These are phyloP conservation scores for Ustilago nuda DNA, from an alignment of 1,284 basidiomycete genomes.

Conservation along the genomic window DNA sequence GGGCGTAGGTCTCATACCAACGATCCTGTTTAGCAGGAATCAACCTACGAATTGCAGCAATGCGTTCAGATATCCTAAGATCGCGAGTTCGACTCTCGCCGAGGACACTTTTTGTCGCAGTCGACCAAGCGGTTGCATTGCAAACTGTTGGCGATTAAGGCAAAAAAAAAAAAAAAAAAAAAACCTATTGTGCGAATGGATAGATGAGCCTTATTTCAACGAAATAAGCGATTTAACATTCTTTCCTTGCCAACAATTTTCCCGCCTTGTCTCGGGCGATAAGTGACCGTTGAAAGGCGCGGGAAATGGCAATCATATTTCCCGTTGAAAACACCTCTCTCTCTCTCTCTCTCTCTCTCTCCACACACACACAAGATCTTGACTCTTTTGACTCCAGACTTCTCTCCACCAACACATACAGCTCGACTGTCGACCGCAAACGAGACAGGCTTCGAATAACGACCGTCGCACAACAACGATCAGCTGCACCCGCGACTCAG, in stretches of 20 bases:
- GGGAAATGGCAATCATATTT: background rate
- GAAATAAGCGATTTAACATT: too few species aligned
- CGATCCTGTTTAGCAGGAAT: conserved; percentile 37
- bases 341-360: too few species aligned
- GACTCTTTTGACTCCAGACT: too few species aligned
- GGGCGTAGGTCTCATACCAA: conserved; percentile 52
- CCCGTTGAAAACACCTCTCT: conserved; percentile 3
- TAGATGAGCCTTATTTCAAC: too few species aligned
- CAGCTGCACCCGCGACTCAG: background rate
- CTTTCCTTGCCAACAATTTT: too few species aligned
- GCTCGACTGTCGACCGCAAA: background rate
- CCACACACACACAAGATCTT: too few species aligned
- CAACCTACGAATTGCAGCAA: conserved; percentile 23
- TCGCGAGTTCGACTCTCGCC: conserved; percentile 50
- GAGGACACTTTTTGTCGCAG: conserved; percentile 22
- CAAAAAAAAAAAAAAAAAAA: too few species aligned
- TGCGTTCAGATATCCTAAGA: conserved; percentile 39
- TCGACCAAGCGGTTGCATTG: background rate
- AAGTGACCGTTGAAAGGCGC: background rate
- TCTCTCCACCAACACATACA: background rate
- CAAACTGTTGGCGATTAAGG: background rate
- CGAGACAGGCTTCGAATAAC: background rate
- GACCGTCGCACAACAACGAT: background rate
- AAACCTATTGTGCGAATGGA: too few species aligned
- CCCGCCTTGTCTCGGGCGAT: too few species aligned